Base-by-base conservation (phyloP, 1,284 basidiomycete species). In the Naganishia liquefaciens region DNA sequence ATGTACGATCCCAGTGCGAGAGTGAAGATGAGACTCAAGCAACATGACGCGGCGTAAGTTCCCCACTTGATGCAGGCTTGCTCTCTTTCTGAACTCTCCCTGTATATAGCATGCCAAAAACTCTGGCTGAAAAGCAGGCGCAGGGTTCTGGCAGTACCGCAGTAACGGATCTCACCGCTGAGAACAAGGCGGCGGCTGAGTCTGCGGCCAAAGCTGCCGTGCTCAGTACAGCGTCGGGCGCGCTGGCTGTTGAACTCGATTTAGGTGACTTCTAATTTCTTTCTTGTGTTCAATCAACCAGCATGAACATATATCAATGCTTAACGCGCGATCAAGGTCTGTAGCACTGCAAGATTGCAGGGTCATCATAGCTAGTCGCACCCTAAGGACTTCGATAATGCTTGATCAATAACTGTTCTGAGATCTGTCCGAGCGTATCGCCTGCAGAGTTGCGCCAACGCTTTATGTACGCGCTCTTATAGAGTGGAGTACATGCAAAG, bases 221-320 rank as follows among this genome's bases (percentile, higher is more conserved):
- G 4, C 44, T 62, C 27, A 46, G 42, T 21, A 66, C 64, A 3
- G 55, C 62, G 40, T 54, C 57, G 15, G 64, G 64, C n/a, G 64
- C 60, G 15, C 30, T 66, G 11, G 67, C 67, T 10, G 67, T 68
- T 21, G 67, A 68, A 17, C 40, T 68, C 28, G 67, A 68, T 57
- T 54, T 68, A 9, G 67, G 67, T 42, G 67, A 68, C 50, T 68
- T 68, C 40, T 68, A 44, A 62, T 62, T 23, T 40, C n/a, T 28
- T 33, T 21, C 11, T 19, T 17, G 44, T 39, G 15, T 46, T 17
- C 27, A 33, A 53, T 33, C 39, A 23, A 23, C 51, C 33, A 53
- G 3, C 28, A 53, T 39, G 51, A 53, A 37, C 28, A 37, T 37
- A 37, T 37, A 33, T 10, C 33, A 9, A 37, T 37, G 33, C 7